Base-by-base conservation (phyloP, 2,329 filamentous ascomycete genomes). In the Stromatinia cepivora region DNA sequence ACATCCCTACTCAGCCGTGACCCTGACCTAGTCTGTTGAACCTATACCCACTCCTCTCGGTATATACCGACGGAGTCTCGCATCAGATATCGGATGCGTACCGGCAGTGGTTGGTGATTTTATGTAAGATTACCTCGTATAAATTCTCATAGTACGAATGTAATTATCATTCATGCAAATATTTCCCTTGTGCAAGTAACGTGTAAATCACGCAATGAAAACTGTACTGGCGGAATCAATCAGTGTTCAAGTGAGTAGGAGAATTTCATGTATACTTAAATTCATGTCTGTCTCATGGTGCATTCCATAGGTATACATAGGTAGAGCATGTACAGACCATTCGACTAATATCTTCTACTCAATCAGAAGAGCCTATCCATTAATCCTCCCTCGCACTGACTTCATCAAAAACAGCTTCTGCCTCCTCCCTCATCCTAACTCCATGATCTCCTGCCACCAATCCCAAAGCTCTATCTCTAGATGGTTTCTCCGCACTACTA, bases 391-490 rank as follows among this genome's bases (percentile, higher is more conserved):
- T 63, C 46, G 61, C 31, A 52, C 46, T 63, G 17, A 39, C 28
- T 7, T 63, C 46, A 39, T 52, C 31, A 46, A 63, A 68, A n/a
- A n/a, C 48, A 45, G 58, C 57, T 53, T 68, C 66, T 8, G 56
- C 66, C n/a, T 62, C 66, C 31, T 62, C 56, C 25, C 66, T 46
- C 28, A 68, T 22, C 22, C 66, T 68, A 31, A 68, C 48, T n/a
- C 46, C 66, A 10, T 68, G 66, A 34, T 63, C 66, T 13, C 50
- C 46, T 25, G 66, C 66, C 17, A 68, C 66, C 57, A 68, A 68
- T 5, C 66, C 66, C 36, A 68, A 45, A 17, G 61, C 61, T 63
- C 61, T 63, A 52, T 63, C 61, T 22, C 46, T 52, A 28, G 61
- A 63, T 20, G 46, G 61, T 20, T 28, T 63, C n/a, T 39, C 61